Percentiles rank a stretch among this genome's conserved stretches.
phyloP scores from a whole-genome alignment of 352 stramenopile species.

The Globisporangium spinosum region DNA sequence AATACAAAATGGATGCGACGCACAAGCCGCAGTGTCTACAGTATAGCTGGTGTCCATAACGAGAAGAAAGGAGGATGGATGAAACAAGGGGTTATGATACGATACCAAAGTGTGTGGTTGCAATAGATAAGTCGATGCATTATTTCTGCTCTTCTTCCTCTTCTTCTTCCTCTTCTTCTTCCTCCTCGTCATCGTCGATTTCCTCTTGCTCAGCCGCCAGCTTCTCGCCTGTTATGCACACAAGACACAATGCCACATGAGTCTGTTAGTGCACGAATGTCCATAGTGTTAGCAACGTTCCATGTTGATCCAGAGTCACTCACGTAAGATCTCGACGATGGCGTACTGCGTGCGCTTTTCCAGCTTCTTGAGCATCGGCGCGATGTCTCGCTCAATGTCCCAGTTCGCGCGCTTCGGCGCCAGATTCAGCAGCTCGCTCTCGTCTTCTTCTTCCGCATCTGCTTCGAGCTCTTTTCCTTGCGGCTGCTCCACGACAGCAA shows the following conservation, averaged over 20 bases:
- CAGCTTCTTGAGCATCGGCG: conserved; percentile 84
- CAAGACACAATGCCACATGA: not conserved
- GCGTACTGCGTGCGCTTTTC: conserved; percentile 82
- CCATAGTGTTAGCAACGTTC: not conserved
- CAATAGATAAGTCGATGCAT: conserved; percentile 5
- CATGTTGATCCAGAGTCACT: conserved; percentile 14
- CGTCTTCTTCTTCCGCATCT: conserved; percentile 40
- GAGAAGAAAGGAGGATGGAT: conserved; percentile 26
- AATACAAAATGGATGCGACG: not conserved
- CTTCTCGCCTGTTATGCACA: conserved; percentile 56
- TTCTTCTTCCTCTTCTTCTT: conserved; percentile 43
- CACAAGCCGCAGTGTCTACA: not conserved
- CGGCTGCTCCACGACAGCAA: conserved; percentile 2
- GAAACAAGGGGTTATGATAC: conserved; percentile 7
- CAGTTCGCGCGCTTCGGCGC: conserved; percentile 84
- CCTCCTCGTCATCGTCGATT: conserved; percentile 52
- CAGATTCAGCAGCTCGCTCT: conserved; percentile 66
- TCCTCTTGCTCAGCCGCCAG: conserved; percentile 71
- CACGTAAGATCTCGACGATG: conserved; percentile 86
- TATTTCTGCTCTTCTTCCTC: conserved; percentile 24
- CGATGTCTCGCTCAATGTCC: conserved; percentile 86
- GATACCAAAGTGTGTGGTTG: conserved; percentile 5
- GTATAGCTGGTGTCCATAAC: conserved; percentile 25
- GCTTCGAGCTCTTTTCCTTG: conserved; percentile 20
- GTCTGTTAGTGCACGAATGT: not conserved